Evolutionary conservation across 2,329 filamentous ascomycete genomes (phyloP).

Genomic region (Colletotrichum horii): DNA sequence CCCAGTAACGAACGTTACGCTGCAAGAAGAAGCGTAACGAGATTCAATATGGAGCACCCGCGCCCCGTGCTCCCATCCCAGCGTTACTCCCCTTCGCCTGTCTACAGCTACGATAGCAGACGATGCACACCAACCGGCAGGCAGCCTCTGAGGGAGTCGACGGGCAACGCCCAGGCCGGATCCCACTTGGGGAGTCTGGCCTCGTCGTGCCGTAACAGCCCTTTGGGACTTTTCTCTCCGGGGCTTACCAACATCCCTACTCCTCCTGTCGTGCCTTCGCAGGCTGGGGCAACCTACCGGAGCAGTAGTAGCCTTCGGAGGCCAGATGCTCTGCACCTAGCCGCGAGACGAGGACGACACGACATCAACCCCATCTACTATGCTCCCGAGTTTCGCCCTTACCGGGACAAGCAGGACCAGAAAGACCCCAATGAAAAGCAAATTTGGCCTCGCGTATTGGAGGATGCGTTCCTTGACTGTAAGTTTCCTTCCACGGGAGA

Average conservation of each 20-base stretch:
- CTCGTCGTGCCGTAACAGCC: conserved; percentile 47
- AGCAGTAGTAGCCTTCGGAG: conserved; percentile 34
- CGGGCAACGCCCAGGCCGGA: conserved; percentile 53
- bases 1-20: neutral
- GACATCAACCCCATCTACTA: conserved; percentile 65
- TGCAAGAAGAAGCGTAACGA: neutral
- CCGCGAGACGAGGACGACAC: conserved; percentile 35
- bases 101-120: conserved; percentile 51
- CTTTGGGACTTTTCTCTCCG: conserved; percentile 47
- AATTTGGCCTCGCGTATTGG: conserved; percentile 67
- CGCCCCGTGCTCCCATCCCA: conserved; percentile 57
- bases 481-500: conserved; percentile 29
- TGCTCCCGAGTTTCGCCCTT: conserved; percentile 68
- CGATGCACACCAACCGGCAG: conserved; percentile 42
- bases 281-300: conserved; percentile 43
- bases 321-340: conserved; percentile 29
- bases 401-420: conserved; percentile 68
- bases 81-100: conserved; percentile 51
- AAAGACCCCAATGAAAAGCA: conserved; percentile 67
- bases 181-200: conserved; percentile 35
- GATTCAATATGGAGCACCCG: conserved; percentile 31
- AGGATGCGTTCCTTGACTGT: conserved; percentile 73
- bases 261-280: conserved; percentile 53
- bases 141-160: conserved; percentile 57
- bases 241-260: conserved; percentile 54